Percentiles rank a stretch among this genome's conserved stretches.
Conservation (phyloP, 2,329 filamentous ascomycete genomes). For the Colletotrichum sp. region DNA sequence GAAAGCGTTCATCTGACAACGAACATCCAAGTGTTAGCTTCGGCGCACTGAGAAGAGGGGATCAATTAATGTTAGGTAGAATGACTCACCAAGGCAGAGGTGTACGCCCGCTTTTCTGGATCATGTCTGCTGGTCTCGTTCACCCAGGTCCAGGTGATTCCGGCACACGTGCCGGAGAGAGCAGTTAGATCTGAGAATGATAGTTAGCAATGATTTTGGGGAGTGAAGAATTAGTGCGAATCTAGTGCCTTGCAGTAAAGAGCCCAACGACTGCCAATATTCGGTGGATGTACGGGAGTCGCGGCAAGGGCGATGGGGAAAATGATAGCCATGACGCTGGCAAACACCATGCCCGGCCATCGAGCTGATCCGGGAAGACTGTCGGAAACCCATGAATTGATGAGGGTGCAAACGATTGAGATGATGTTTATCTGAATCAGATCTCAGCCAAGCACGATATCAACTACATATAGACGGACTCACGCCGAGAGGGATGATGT, state of each 20-base stretch:
- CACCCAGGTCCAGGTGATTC: slow-evolving; percentile 30
- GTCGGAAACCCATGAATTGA: slow-evolving; percentile 29
- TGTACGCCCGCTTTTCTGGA: slow-evolving; percentile 30
- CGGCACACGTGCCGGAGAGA: slow-evolving; percentile 23
- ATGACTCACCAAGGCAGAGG: slow-evolving; percentile 27
- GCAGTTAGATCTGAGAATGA: slow-evolving; percentile 23
- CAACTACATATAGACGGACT: background rate
- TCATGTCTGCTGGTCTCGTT: slow-evolving; percentile 28
- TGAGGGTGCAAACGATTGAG: slow-evolving; percentile 24
- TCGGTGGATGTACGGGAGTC: slow-evolving; percentile 27
- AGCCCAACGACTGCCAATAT: slow-evolving; percentile 24
- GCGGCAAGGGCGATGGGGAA: slow-evolving; percentile 27
- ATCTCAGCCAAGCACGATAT: background rate
- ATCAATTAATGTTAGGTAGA: background rate
- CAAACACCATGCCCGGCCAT: slow-evolving; percentile 31
- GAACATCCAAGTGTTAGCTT: background rate
- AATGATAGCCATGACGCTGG: slow-evolving; percentile 26
- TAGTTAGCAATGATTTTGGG: background rate
- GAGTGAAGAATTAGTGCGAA: no score
- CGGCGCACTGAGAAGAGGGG: background rate
- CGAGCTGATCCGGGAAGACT: slow-evolving; percentile 25
- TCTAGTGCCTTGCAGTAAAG: slow-evolving; percentile 24
- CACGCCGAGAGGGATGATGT: slow-evolving; percentile 30
- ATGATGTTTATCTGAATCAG: slow-evolving; percentile 26
- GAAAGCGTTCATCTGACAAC: slow-evolving; percentile 29